A percentile compares a stretch with the other conserved stretches of the same genome.
Conservation (phyloP, 169 alveolate genomes). For the Plasmodium knowlesi region DNA sequence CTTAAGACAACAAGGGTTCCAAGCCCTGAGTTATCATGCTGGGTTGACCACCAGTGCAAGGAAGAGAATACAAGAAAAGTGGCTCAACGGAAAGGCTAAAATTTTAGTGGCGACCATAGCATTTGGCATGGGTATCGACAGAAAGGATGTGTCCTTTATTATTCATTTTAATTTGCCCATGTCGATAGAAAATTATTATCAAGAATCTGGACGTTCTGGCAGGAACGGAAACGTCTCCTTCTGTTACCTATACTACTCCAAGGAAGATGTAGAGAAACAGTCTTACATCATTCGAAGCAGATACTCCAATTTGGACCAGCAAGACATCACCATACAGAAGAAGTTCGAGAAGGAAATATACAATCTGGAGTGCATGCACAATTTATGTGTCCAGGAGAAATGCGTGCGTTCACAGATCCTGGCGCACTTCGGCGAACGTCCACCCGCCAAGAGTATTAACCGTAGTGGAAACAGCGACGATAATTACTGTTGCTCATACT, state of each 20-base stretch:
- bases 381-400: constrained; percentile 40
- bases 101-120: constrained; percentile 99
- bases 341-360: constrained; percentile 65
- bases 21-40: constrained; percentile 89
- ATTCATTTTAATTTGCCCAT: constrained; percentile 97
- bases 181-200: constrained; percentile 93
- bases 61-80: constrained; percentile 86
- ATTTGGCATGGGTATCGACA: constrained; percentile 99
- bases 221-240: constrained; percentile 94
- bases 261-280: constrained; percentile 78
- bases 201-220: constrained; percentile 99
- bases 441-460: background rate
- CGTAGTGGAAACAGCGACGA: background rate
- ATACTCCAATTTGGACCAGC: constrained; percentile 10
- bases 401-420: constrained; percentile 60
- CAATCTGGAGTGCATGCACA: constrained; percentile 60
- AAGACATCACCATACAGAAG: constrained; percentile 18
- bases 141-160: constrained; percentile 95
- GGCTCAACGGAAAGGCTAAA: constrained; percentile 93
- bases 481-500: constrained; percentile 45
- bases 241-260: constrained; percentile 84
- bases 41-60: constrained; percentile 85
- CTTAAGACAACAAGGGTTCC: constrained; percentile 85
- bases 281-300: constrained; percentile 45
- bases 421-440: constrained; percentile 36